Evolutionary conservation across 768 basidiomycete genomes (phyloP).

Genomic region (Tephrocybe sp.): DNA sequence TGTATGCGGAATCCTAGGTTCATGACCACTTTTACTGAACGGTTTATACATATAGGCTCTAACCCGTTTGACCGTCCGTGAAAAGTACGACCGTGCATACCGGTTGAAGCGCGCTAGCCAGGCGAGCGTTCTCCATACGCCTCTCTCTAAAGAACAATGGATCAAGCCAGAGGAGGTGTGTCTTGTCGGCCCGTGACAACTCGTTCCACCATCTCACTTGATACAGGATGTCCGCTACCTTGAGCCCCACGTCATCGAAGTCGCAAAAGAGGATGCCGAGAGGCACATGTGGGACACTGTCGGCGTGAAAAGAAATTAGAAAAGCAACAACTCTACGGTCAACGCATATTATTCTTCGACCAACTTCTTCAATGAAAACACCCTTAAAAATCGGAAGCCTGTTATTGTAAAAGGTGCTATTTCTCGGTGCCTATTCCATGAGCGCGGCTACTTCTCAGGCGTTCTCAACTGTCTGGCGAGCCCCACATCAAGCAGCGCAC

Average conservation of each 20-base stretch:
- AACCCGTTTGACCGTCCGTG: constrained; percentile 69
- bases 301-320: constrained; percentile 67
- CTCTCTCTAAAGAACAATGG: constrained; percentile 83
- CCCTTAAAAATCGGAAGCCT: background rate
- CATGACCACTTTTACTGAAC: constrained; percentile 1
- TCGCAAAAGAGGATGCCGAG: constrained; percentile 75
- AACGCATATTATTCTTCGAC: background rate
- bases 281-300: constrained; percentile 79
- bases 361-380: constrained; percentile 4
- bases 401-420: background rate
- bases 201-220: background rate
- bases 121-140: constrained; percentile 71
- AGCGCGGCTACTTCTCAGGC: too few species aligned
- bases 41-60: constrained; percentile 67
- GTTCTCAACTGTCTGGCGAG: too few species aligned
- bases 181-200: background rate
- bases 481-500: too few species aligned
- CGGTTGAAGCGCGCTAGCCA: constrained; percentile 86
- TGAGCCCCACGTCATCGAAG: constrained; percentile 68
- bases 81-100: constrained; percentile 88
- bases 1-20: constrained; percentile 38
- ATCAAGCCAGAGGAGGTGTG: constrained; percentile 68
- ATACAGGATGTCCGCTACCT: constrained; percentile 88
- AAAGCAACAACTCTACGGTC: constrained; percentile 1
- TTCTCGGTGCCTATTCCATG: too few species aligned